A percentile compares a stretch with the other conserved stretches of the same genome.
Evolutionary conservation across 495 filamentous ascomycete genomes (phyloP).

Genomic region (Penicillium bialowiezense): DNA sequence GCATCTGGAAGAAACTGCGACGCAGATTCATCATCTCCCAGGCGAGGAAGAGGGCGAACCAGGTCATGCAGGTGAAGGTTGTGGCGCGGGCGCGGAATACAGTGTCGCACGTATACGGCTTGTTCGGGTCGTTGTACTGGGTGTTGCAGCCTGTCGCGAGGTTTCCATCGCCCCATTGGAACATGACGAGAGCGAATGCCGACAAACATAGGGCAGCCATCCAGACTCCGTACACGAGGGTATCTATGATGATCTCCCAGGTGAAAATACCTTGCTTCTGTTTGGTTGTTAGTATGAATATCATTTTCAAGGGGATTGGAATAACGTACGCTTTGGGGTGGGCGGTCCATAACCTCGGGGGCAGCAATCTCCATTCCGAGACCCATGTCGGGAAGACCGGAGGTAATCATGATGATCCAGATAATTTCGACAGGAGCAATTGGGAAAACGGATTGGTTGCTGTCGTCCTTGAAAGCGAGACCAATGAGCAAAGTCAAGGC

Average conservation of each 20-base stretch:
- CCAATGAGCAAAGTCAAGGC: slow-evolving; percentile 67
- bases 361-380: slow-evolving; percentile 68
- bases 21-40: slow-evolving; percentile 73
- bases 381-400: slow-evolving; percentile 71
- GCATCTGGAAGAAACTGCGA: slow-evolving; percentile 66
- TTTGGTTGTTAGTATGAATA: slow-evolving; percentile 28
- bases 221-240: slow-evolving; percentile 68
- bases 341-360: slow-evolving; percentile 64
- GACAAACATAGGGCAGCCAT: slow-evolving; percentile 64
- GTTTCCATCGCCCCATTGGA: slow-evolving; percentile 62
- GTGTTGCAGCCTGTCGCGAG: slow-evolving; percentile 65
- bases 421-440: slow-evolving; percentile 71
- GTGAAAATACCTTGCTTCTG: slow-evolving; percentile 69
- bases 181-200: slow-evolving; percentile 64
- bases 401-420: slow-evolving; percentile 78
- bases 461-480: slow-evolving; percentile 65
- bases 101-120: slow-evolving; percentile 50
- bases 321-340: slow-evolving; percentile 55
- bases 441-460: slow-evolving; percentile 66
- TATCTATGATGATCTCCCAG: slow-evolving; percentile 64
- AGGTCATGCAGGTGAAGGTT: slow-evolving; percentile 69
- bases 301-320: not conserved
- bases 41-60: slow-evolving; percentile 70
- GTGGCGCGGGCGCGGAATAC: slow-evolving; percentile 72
- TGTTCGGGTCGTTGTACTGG: slow-evolving; percentile 34